Evolutionary conservation across 202 grass and related monocot genomes (phyloP), one percentile per base, ranked within the genome.

Genomic region (Dendrocalamus latiflorus): DNA sequence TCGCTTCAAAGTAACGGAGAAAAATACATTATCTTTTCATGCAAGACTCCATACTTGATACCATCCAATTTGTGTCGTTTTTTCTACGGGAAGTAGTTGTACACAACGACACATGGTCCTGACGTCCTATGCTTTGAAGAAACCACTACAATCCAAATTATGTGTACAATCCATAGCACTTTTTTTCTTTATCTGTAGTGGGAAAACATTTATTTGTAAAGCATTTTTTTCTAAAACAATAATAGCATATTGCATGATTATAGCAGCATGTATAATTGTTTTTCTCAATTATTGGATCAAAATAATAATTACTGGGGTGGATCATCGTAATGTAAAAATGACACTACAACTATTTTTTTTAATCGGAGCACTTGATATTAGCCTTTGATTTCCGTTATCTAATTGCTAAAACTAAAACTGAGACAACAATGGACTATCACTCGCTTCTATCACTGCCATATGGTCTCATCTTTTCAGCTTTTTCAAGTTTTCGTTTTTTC

Each of bases 1-100:
- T 75, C 42, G 39, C 84, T 74, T 67, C 25, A 33, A 80, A 80
- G 60, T 74, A 33, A 39, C 11, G 39, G 38, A 24, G 76, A 68
- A 38, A 67, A 74, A 0, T 48, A 41, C 15, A 28, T 1, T 45
- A 63, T 62, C 10, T 83, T 68, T 76, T 9, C 60, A 25, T 79
- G 8, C 8, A 57, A 15, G 21, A 41, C 33, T 26, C 18, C 21
- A 66, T 77, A 65, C 57, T 83, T 26, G 36, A 6, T 41, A n/a
- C n/a, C n/a, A n/a, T n/a, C n/a, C n/a, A 57, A 38, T n/a, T 83
- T 55, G 57, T 74, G 20, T 28, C 18, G 9, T 58, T 24, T 43
- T 72, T 72, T 78, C 36, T 12, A 15, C 8, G n/a, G 6, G 6
- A 45, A 18, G 74, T 58, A 12, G 74, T 37, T 78, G 26, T 65